A percentile compares a stretch with the other conserved stretches of the same genome.
phyloP scores from a whole-genome alignment of 495 filamentous ascomycete species.

The Podospora pseudoanserina region DNA sequence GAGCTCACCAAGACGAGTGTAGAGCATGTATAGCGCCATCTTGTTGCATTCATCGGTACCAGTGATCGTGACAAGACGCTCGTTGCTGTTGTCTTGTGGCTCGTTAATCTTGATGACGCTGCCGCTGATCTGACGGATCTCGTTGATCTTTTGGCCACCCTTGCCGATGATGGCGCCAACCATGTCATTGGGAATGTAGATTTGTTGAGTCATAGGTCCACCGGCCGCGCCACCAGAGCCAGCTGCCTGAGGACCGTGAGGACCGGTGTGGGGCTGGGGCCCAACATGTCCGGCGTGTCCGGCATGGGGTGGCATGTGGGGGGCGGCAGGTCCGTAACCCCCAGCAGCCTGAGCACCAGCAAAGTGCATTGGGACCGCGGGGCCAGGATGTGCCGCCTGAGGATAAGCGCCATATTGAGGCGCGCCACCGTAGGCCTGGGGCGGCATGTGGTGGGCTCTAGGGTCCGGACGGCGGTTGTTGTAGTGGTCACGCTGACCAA shows the following conservation, averaged over 20 bases:
- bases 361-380: constrained; percentile 70
- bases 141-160: constrained; percentile 98
- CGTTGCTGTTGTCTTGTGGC: constrained; percentile 97
- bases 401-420: constrained; percentile 63
- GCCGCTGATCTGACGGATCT: constrained; percentile 92
- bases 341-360: constrained; percentile 41
- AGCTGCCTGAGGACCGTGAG: constrained; percentile 67
- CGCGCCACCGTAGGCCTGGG: constrained; percentile 37
- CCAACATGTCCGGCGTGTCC: constrained; percentile 54
- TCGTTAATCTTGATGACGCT: constrained; percentile 99
- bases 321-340: constrained; percentile 62
- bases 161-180: constrained; percentile 99
- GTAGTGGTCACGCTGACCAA: constrained; percentile 85
- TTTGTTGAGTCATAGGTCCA: constrained; percentile 92
- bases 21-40: constrained; percentile 99
- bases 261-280: constrained; percentile 48
- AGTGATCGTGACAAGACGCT: constrained; percentile 94
- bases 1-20: constrained; percentile 86
- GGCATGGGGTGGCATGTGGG: constrained; percentile 70
- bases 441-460: constrained; percentile 54
- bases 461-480: constrained; percentile 60
- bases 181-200: constrained; percentile 99
- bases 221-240: constrained; percentile 64
- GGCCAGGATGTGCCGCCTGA: constrained; percentile 55
- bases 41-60: constrained; percentile 97